phyloP scores from a whole-genome alignment of 2,329 filamentous ascomycete genomes.

The Aspergillus sergii region DNA sequence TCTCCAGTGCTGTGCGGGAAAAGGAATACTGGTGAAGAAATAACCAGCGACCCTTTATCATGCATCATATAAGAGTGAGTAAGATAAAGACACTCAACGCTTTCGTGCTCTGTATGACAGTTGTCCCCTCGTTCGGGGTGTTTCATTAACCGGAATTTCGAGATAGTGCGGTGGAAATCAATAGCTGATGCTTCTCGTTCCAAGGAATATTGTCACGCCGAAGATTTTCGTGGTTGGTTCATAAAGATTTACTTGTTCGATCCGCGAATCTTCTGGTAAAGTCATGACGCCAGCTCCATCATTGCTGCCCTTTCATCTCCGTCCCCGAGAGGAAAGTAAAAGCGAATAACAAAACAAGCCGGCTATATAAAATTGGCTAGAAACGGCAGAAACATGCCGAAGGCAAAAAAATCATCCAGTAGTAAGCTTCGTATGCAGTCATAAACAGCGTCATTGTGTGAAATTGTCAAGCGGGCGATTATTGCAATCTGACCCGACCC shows the following conservation, averaged over 20 bases:
- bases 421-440: not conserved
- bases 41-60: no score
- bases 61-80: no score
- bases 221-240: not conserved
- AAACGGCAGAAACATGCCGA: no score
- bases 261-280: not conserved
- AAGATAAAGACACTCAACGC: no score
- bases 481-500: constrained; percentile 32
- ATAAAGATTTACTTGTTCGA: not conserved
- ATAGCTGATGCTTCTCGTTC: not conserved
- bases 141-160: no score
- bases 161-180: not conserved
- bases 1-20: no score
- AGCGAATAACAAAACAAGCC: not conserved
- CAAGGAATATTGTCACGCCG: not conserved
- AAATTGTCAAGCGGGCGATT: not conserved
- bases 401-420: not conserved
- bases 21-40: no score
- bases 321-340: not conserved
- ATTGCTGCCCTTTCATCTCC: not conserved
- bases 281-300: no score
- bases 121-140: no score
- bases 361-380: not conserved
- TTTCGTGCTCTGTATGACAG: no score
- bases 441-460: not conserved